Percentiles rank a stretch among this genome's conserved stretches.
Conservation (phyloP, 2,329 filamentous ascomycete species). For the Bipolaris victoriae region DNA sequence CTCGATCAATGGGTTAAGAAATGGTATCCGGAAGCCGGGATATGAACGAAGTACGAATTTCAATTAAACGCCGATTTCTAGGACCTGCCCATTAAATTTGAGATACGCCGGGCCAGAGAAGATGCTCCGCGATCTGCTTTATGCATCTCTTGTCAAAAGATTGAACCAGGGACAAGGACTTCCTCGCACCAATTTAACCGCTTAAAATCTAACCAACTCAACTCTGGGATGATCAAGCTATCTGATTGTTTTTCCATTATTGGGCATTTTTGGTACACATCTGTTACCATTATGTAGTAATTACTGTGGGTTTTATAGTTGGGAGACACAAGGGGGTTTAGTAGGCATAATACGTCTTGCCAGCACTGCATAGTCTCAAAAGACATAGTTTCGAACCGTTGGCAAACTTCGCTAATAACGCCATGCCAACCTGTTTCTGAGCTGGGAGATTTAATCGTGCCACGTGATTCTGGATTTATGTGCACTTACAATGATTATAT, state of each 20-base stretch:
- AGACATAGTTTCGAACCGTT: background rate
- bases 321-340: background rate
- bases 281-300: background rate
- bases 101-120: too few relatives aligned
- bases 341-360: background rate
- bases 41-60: conserved; percentile 2
- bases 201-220: background rate
- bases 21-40: conserved; percentile 26
- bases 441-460: background rate
- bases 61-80: background rate
- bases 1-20: conserved; percentile 32
- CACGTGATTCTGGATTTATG: background rate
- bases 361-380: background rate
- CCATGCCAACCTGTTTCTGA: background rate
- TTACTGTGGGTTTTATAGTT: background rate
- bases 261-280: background rate
- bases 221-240: background rate
- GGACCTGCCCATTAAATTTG: background rate
- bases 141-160: background rate
- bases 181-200: background rate
- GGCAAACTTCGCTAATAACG: background rate
- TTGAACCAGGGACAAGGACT: background rate
- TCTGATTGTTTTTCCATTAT: background rate
- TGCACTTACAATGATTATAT: too few relatives aligned
- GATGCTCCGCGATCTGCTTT: too few relatives aligned